These are phyloP conservation scores for Daedaleopsis sinensis DNA, from an alignment of 768 basidiomycete species.

Conservation along the genomic window DNA sequence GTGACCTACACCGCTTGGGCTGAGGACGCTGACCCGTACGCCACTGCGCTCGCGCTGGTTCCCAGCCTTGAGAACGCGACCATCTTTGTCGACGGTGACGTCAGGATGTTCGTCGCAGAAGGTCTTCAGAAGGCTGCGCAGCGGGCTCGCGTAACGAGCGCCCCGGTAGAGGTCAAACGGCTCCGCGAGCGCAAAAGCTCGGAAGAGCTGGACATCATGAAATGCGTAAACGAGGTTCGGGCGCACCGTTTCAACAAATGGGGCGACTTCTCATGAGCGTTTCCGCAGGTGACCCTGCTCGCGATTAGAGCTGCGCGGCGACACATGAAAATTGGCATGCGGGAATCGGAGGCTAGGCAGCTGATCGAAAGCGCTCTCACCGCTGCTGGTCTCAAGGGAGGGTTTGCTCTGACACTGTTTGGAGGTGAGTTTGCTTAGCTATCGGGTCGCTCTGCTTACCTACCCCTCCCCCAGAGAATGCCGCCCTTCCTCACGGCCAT, in stretches of 20 bases:
- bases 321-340: conserved; percentile 69
- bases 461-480: conserved; percentile 60
- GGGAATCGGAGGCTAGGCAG: conserved; percentile 66
- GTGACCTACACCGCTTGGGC: conserved; percentile 58
- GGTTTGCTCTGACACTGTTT: conserved; percentile 71
- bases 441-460: not conserved
- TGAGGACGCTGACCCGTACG: conserved; percentile 71
- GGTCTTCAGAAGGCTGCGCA: conserved; percentile 54
- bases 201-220: conserved; percentile 70
- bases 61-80: conserved; percentile 32
- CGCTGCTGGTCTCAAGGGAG: conserved; percentile 59
- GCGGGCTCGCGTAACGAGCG: conserved; percentile 44
- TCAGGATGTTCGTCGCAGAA: conserved; percentile 66
- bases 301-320: conserved; percentile 68
- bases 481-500: conserved; percentile 82
- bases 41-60: conserved; percentile 42
- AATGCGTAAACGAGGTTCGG: conserved; percentile 78
- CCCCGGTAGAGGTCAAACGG: conserved; percentile 55
- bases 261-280: not conserved
- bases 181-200: conserved; percentile 76
- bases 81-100: conserved; percentile 63
- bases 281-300: conserved; percentile 68
- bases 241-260: not conserved
- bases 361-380: conserved; percentile 60
- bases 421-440: conserved; percentile 54